Percentiles rank a stretch among this genome's conserved stretches.
These are phyloP conservation scores for Oryza punctata DNA, from an alignment of 176 grass and related monocot genomes.

Conservation along the genomic window DNA sequence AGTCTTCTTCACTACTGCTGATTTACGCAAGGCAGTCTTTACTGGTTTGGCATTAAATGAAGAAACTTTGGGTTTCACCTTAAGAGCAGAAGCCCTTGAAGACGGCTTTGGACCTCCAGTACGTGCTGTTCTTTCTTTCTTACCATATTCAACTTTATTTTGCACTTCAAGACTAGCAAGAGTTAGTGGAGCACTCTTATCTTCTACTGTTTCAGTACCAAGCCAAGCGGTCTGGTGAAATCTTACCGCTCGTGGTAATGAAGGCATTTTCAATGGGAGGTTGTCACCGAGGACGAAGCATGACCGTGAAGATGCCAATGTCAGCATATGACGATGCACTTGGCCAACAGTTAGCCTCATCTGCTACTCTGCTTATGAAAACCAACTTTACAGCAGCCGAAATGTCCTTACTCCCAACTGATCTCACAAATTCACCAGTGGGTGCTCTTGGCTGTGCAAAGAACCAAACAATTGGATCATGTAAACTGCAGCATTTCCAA, in stretches of 20 bases:
- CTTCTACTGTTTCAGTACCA: conserved; percentile 35
- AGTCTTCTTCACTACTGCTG: conserved; percentile 37
- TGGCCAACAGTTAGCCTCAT: conserved; percentile 62
- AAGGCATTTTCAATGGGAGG: conserved; percentile 52
- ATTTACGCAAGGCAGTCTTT: conserved; percentile 33
- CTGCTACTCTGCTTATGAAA: neutral
- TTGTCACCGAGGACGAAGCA: conserved; percentile 57
- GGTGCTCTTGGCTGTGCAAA: neutral
- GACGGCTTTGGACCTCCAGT: conserved; percentile 37
- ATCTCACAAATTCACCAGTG: neutral
- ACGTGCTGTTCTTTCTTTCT: conserved; percentile 48
- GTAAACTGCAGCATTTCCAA: neutral
- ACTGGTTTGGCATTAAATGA: conserved; percentile 23
- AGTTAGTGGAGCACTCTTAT: conserved; percentile 38
- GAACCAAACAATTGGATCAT: conserved; percentile 15
- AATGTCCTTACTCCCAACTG: neutral
- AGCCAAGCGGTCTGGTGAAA: conserved; percentile 52
- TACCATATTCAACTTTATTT: conserved; percentile 46
- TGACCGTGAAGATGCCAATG: conserved; percentile 65
- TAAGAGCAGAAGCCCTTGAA: conserved; percentile 39
- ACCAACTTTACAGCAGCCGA: neutral
- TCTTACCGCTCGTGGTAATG: conserved; percentile 33
- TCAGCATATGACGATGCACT: conserved; percentile 68
- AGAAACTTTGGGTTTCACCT: conserved; percentile 47
- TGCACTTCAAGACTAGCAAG: conserved; percentile 63